A percentile compares a stretch with the other conserved stretches of the same genome.
Evolutionary conservation across 2,329 filamentous ascomycete species (phyloP).

Genomic region (Tolypocladium ophioglossoides): DNA sequence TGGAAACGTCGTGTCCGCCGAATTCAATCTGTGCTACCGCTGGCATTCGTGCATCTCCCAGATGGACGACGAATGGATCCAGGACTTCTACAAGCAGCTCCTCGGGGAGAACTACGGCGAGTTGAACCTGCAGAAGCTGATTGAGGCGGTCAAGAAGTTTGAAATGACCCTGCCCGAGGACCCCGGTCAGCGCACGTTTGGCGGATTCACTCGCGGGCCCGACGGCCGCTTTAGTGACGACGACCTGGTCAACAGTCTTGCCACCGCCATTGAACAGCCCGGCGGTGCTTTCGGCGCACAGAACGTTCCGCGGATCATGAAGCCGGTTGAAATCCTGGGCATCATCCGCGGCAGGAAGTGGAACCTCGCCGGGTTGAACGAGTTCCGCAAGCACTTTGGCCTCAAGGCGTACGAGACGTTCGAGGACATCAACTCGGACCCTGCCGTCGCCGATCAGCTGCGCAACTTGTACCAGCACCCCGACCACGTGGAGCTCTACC

Average conservation of each 20-base stretch:
- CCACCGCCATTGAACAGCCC: conserved; percentile 63
- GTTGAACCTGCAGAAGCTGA: conserved; percentile 49
- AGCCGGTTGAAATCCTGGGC: conserved; percentile 67
- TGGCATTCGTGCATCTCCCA: conserved; percentile 70
- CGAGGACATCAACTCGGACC: conserved; percentile 75
- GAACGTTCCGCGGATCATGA: conserved; percentile 64
- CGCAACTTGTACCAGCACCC: conserved; percentile 65
- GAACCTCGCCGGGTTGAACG: conserved; percentile 71
- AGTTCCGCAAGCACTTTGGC: conserved; percentile 75
- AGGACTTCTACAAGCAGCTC: conserved; percentile 53
- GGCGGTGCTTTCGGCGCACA: conserved; percentile 63
- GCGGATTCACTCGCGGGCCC: conserved; percentile 48
- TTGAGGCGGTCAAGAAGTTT: conserved; percentile 51
- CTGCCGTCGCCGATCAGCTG: conserved; percentile 55
- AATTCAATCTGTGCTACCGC: conserved; percentile 82
- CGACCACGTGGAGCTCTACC: conserved; percentile 72
- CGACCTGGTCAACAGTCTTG: conserved; percentile 61
- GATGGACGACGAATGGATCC: conserved; percentile 72
- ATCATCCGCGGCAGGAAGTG: conserved; percentile 69
- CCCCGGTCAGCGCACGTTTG: conserved; percentile 59
- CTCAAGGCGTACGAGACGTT: conserved; percentile 68
- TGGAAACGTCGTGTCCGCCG: conserved; percentile 75
- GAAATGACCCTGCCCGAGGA: conserved; percentile 52
- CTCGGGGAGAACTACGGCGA: conserved; percentile 44
- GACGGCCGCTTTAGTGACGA: conserved; percentile 67